These are phyloP conservation scores for Fomitopsis schrenkii DNA, from an alignment of 1,284 basidiomycete genomes.

Conservation along the genomic window DNA sequence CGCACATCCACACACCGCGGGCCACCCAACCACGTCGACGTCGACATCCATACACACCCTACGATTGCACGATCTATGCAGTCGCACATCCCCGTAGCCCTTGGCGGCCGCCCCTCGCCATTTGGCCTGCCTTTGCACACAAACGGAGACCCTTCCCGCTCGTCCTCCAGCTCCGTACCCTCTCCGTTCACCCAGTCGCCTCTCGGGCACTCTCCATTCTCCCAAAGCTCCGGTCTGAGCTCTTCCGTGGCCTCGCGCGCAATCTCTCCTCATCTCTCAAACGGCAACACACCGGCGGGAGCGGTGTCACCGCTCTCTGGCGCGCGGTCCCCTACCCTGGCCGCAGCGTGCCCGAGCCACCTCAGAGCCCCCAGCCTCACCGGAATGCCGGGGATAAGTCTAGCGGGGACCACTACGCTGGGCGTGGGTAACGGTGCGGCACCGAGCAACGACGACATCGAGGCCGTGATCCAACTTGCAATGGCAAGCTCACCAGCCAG, in stretches of 20 bases:
- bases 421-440: neutral
- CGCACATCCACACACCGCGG: neutral
- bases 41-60: neutral
- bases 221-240: neutral
- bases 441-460: constrained; percentile 75
- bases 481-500: constrained; percentile 45
- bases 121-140: neutral
- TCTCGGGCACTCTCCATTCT: neutral
- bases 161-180: neutral
- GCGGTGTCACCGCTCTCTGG: neutral
- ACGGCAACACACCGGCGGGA: neutral
- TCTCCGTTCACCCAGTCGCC: neutral
- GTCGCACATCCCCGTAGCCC: neutral
- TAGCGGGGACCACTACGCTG: neutral
- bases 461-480: constrained; percentile 77
- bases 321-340: neutral
- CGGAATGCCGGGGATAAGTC: neutral
- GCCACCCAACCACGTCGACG: neutral
- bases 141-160: neutral
- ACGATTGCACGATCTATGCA: constrained; percentile 1
- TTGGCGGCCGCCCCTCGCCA: neutral
- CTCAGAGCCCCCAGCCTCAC: neutral
- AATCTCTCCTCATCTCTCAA: neutral
- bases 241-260: neutral
- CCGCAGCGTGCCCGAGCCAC: neutral